A percentile compares a stretch with the other conserved stretches of the same genome.
Conservation (phyloP, 208 protist genomes). For the Wallacemonas sp. region DNA sequence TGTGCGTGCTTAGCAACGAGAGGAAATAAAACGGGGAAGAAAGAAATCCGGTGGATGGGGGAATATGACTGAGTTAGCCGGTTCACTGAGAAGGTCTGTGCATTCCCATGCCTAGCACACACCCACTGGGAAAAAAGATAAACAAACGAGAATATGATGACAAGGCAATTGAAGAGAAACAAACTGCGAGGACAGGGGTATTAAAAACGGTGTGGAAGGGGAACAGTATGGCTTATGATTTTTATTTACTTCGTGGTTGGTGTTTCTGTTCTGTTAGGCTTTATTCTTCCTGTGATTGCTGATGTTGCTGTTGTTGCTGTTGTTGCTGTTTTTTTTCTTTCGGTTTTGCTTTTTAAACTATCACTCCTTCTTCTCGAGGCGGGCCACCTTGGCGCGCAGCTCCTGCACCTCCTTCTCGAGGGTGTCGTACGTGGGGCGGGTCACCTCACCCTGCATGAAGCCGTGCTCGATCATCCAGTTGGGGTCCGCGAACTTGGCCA, state of each 20-base stretch:
- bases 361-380: slow-evolving; percentile 48
- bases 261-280: no score
- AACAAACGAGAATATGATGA: slow-evolving; percentile 15
- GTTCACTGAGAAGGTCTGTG: background rate
- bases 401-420: slow-evolving; percentile 60
- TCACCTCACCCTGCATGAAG: slow-evolving; percentile 76
- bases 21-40: no score
- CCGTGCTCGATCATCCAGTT: slow-evolving; percentile 97
- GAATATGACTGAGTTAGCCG: no score
- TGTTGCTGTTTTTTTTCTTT: background rate
- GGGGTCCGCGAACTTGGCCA: slow-evolving; percentile 95
- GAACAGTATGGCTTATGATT: no score
- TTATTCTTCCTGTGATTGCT: background rate
- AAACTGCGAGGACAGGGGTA: background rate
- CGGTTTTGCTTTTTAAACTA: background rate
- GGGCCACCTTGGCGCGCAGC: slow-evolving; percentile 60
- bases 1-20: no score
- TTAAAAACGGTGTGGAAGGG: no score
- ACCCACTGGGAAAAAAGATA: slow-evolving; percentile 22
- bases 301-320: background rate
- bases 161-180: slow-evolving; percentile 17
- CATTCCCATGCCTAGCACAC: background rate
- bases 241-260: no score
- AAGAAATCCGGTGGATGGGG: no score
- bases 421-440: slow-evolving; percentile 79